A percentile compares a stretch with the other conserved stretches of the same genome.
Evolutionary conservation across 495 filamentous ascomycete genomes (phyloP).

Genomic region (Tuber indicum): DNA sequence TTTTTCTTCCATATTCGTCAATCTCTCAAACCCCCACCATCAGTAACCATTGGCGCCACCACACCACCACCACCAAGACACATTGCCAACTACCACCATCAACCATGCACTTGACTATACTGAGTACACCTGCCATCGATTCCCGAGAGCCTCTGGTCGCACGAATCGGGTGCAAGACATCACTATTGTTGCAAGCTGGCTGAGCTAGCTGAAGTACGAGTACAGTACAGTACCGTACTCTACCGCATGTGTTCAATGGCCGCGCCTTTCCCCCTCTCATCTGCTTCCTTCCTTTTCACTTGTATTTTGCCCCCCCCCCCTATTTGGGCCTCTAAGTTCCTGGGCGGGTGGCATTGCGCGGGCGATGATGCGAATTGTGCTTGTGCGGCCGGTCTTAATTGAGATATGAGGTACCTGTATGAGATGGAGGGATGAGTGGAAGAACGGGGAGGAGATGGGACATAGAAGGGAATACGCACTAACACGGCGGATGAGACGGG

Average conservation of each 20-base stretch:
- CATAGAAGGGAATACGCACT: not conserved
- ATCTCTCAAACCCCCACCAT: not conserved
- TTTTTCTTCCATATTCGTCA: not conserved
- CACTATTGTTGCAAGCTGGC: not conserved
- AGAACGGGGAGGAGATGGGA: not conserved
- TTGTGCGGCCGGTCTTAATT: not conserved
- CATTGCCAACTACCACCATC: not conserved
- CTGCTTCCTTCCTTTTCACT: not conserved
- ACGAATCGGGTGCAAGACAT: not conserved
- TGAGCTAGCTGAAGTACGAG: not conserved
- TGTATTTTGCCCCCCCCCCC: not conserved
- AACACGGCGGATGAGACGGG: not conserved
- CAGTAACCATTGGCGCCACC: not conserved
- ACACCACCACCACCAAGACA: not conserved
- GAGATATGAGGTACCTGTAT: not conserved
- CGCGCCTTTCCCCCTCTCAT: not conserved
- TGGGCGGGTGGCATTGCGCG: not conserved
- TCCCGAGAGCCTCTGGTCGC: not conserved
- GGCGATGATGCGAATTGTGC: not conserved
- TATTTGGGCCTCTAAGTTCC: not conserved
- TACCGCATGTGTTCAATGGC: not conserved
- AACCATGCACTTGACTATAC: not conserved
- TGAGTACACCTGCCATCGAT: not conserved
- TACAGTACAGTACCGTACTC: not conserved
- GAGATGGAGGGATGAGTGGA: not conserved